phyloP scores from a whole-genome alignment of 257 asterid species.

The Nicotiana paniculata region DNA sequence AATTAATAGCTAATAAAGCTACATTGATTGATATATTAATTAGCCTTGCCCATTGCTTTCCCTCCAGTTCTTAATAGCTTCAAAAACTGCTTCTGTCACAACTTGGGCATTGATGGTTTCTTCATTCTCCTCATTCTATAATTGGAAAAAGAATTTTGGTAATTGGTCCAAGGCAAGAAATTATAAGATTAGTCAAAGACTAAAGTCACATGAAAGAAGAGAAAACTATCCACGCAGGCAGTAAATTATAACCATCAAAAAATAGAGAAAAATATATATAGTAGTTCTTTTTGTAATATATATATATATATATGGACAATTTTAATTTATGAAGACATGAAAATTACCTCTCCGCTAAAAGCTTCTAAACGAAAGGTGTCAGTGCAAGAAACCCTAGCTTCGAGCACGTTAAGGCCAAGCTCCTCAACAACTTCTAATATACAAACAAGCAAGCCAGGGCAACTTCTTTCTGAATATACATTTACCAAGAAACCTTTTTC shows the following conservation, averaged over 20 bases:
- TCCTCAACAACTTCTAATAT: slow-evolving; percentile 73
- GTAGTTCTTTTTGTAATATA: neutral
- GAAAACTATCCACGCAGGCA: neutral
- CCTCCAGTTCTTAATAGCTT: slow-evolving; percentile 73
- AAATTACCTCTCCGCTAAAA: slow-evolving; percentile 65
- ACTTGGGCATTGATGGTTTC: slow-evolving; percentile 38
- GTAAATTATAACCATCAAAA: neutral
- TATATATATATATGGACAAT: too few species aligned
- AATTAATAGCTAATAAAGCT: neutral
- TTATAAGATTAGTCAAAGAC: neutral
- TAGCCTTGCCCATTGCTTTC: slow-evolving; percentile 24
- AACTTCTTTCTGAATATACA: slow-evolving; percentile 46
- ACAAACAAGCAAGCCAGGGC: slow-evolving; percentile 69
- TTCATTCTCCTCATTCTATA: slow-evolving; percentile 62
- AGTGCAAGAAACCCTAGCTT: slow-evolving; percentile 88
- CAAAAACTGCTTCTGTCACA: slow-evolving; percentile 57
- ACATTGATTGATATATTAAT: neutral
- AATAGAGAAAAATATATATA: neutral
- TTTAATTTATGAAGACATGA: neutral
- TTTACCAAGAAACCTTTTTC: slow-evolving; percentile 73
- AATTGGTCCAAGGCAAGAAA: neutral
- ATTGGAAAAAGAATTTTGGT: neutral
- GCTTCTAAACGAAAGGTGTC: slow-evolving; percentile 70
- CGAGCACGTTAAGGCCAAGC: slow-evolving; percentile 66
- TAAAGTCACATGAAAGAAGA: neutral